Conservation (phyloP, 768 basidiomycete genomes). For the Cyclocybe cylindracea region DNA sequence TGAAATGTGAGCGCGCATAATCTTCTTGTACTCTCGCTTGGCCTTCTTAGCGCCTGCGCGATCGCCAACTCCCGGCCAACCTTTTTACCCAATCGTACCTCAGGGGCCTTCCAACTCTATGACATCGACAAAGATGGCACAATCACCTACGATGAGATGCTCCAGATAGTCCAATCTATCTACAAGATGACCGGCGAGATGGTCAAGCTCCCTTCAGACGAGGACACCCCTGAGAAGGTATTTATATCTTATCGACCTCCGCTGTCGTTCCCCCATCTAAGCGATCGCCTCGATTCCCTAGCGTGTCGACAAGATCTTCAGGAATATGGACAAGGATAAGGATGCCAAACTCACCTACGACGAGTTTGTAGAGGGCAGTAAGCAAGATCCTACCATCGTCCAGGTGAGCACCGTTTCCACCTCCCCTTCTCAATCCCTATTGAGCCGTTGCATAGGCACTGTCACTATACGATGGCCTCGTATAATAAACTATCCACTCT, state of each 20-base stretch:
- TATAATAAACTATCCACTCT: conserved; percentile 42
- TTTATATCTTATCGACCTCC: conserved; percentile 2
- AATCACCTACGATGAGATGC: conserved; percentile 99
- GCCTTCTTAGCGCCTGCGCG: conserved; percentile 5
- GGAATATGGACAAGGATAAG: conserved; percentile 95
- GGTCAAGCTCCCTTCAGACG: conserved; percentile 97
- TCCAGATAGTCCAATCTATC: conserved; percentile 95
- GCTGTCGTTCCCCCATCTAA: background rate
- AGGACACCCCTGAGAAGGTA: conserved; percentile 99
- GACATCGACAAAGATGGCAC: conserved; percentile 98
- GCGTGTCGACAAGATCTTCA: conserved; percentile 99
- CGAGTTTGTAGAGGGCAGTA: conserved; percentile 97
- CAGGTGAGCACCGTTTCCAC: conserved; percentile 55
- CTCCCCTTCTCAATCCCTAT: conserved; percentile 8
- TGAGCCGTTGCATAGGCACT: conserved; percentile 60
- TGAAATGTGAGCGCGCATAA: conserved; percentile 67
- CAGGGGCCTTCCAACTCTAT: conserved; percentile 99
- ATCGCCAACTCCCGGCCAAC: background rate
- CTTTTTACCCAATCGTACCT: conserved; percentile 18
- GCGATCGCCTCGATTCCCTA: conserved; percentile 29
- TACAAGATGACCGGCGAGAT: conserved; percentile 99
- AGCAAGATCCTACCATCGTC: conserved; percentile 98
- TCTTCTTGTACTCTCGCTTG: conserved; percentile 27
- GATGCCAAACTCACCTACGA: conserved; percentile 92
- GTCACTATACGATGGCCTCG: conserved; percentile 93